phyloP scores from a whole-genome alignment of 2,329 filamentous ascomycete genomes.

The Fusarium pseudoanthophilum region DNA sequence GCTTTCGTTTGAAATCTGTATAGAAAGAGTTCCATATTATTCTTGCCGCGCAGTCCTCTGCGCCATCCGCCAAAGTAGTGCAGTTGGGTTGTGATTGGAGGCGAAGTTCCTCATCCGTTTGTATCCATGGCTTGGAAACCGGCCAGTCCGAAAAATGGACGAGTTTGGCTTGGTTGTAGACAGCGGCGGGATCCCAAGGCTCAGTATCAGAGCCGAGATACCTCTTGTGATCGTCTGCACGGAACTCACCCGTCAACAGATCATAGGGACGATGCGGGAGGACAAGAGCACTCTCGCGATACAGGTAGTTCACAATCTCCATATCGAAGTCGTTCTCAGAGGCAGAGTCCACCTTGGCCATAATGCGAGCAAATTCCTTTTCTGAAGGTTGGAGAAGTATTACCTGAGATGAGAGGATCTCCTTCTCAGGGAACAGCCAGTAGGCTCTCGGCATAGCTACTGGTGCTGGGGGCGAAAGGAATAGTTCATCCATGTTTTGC shows the following conservation, averaged over 20 bases:
- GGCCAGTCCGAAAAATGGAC: constrained; percentile 80
- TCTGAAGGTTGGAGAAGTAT: constrained; percentile 69
- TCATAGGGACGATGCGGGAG: constrained; percentile 73
- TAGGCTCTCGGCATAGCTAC: constrained; percentile 78
- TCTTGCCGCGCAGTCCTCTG: constrained; percentile 53
- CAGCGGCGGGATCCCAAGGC: constrained; percentile 65
- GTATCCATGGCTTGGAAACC: constrained; percentile 68
- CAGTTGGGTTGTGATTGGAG: constrained; percentile 38
- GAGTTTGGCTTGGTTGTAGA: constrained; percentile 70
- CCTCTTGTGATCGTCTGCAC: constrained; percentile 58
- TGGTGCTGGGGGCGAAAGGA: constrained; percentile 69
- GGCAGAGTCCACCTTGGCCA: constrained; percentile 42
- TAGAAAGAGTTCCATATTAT: constrained; percentile 54
- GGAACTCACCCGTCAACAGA: constrained; percentile 72
- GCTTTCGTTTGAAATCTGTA: constrained; percentile 55
- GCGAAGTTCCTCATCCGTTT: constrained; percentile 16
- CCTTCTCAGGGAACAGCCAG: constrained; percentile 68
- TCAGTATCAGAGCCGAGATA: constrained; percentile 58
- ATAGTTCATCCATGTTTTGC: constrained; percentile 75
- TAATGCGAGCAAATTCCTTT: constrained; percentile 59
- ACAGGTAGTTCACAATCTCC: constrained; percentile 74
- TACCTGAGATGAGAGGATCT: constrained; percentile 66
- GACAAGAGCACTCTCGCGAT: constrained; percentile 66
- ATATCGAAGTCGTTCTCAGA: constrained; percentile 65
- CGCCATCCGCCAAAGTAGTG: constrained; percentile 61